phyloP scores from a whole-genome alignment of 495 filamentous ascomycete species.

The Penicillium chermesinum region DNA sequence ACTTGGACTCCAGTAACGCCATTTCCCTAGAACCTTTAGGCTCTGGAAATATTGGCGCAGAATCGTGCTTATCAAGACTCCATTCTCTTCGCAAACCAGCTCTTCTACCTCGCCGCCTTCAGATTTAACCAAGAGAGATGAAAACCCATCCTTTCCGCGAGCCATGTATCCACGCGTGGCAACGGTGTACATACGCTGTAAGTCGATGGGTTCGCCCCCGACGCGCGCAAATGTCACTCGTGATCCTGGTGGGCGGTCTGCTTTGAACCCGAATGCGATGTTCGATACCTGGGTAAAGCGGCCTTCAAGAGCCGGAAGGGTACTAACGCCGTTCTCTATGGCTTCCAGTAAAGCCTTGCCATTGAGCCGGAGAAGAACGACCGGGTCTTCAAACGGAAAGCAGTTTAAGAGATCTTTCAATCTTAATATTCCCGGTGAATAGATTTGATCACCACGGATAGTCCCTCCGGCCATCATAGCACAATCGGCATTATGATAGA shows the following conservation, averaged over 20 bases:
- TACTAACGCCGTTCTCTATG: slow-evolving; percentile 74
- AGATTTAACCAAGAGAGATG: slow-evolving; percentile 59
- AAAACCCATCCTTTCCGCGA: slow-evolving; percentile 80
- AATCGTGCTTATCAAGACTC: slow-evolving; percentile 76
- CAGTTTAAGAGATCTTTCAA: slow-evolving; percentile 73
- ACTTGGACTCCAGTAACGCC: slow-evolving; percentile 59
- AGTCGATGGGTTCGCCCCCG: slow-evolving; percentile 52
- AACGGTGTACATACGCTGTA: slow-evolving; percentile 56
- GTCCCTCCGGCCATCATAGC: slow-evolving; percentile 82
- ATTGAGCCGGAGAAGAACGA: slow-evolving; percentile 64
- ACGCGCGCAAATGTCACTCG: slow-evolving; percentile 61
- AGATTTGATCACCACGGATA: slow-evolving; percentile 86
- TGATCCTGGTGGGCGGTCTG: slow-evolving; percentile 49
- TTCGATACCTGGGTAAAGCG: slow-evolving; percentile 72
- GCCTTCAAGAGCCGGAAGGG: slow-evolving; percentile 78
- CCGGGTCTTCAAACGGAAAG: slow-evolving; percentile 90
- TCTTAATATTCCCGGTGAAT: slow-evolving; percentile 68
- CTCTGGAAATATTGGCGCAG: slow-evolving; percentile 86
- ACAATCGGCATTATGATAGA: slow-evolving; percentile 74
- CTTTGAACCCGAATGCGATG: slow-evolving; percentile 66
- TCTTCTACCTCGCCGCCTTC: slow-evolving; percentile 72
- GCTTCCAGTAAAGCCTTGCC: slow-evolving; percentile 68
- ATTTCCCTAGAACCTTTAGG: slow-evolving; percentile 69
- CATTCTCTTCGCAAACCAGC: slow-evolving; percentile 77
- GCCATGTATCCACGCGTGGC: slow-evolving; percentile 82